phyloP scores from a whole-genome alignment of 495 filamentous ascomycete species.

The Xanthoparmelia taractica region DNA sequence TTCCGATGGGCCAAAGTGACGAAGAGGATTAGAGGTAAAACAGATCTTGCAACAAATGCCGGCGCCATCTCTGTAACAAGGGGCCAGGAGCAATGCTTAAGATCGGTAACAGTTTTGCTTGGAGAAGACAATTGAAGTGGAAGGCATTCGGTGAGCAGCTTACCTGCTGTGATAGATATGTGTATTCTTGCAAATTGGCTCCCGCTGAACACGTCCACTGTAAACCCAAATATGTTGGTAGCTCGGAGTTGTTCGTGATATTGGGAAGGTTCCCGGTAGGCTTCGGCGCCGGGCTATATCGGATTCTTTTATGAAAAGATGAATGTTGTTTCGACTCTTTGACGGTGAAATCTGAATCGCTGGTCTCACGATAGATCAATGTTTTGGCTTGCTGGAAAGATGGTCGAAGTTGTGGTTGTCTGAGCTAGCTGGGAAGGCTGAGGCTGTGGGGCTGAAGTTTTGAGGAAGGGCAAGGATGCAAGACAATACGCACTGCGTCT shows the following conservation, averaged over 20 bases:
- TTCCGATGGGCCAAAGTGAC: neutral
- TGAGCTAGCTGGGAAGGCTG: neutral
- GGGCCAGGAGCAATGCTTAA: neutral
- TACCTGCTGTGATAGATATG: neutral
- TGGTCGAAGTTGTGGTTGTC: neutral
- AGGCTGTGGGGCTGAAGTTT: conserved; percentile 1
- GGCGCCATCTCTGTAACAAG: neutral
- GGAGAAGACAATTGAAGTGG: neutral
- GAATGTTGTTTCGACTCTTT: neutral
- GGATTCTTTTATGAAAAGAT: neutral
- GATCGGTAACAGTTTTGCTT: neutral
- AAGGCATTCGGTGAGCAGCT: neutral
- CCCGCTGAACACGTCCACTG: neutral
- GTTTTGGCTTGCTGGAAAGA: neutral
- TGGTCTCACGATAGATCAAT: neutral
- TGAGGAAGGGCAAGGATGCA: neutral
- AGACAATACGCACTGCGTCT: neutral
- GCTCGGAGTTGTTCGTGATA: neutral
- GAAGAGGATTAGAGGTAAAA: neutral
- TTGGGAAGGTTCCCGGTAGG: neutral
- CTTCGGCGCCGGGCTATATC: neutral
- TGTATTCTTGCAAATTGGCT: neutral
- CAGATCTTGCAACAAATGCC: neutral
- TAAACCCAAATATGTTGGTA: neutral
- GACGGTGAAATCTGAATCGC: neutral